Base-by-base conservation (phyloP, 352 stramenopile species). In the Phytopythium cucurbitacearum region DNA sequence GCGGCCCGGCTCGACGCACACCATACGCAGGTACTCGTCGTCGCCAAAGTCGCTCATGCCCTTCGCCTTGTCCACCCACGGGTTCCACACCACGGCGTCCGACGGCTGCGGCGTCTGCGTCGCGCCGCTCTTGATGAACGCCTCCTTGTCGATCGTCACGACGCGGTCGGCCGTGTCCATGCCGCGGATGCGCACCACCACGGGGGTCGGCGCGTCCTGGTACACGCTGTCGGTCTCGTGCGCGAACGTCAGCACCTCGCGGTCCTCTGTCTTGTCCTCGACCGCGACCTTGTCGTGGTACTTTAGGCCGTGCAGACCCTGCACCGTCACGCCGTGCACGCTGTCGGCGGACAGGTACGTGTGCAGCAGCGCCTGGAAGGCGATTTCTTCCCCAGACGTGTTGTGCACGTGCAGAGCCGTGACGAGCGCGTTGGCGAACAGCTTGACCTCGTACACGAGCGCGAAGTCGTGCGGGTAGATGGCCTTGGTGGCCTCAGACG, bases 21-120 rank as follows among this genome's bases (percentile, higher is more conserved):
- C 80, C 94, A 99, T 98, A 35, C 85, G 76, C 44, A 87, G 53
- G 63, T 97, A 98, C 69, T 98, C 89, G 44, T 98, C 94, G 60
- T 98, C 85, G 38, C 76, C 89, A 73, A 98, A 98, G 73, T 99
- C 95, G 50, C 65, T 66, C 85, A 98, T 97, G 40, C 62, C 70
- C 61, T 93, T 89, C 36, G 94, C 88, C 66, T 98, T 99, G 45
- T 93, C 83, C 40, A 87, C 71, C 73, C 91, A 96, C 39, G 95
- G 96, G 82, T 98, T 98, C 92, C 91, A 98, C 34, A 98, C 85
- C 12, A 98, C 91, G n/a, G 76, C 75, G 60, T 97, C 89, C 48
- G 69, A 85, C 28, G 64, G 51, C 56, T 84, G 69, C 16, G 54
- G 15, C 36, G 55, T 50, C 40, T 65, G 46, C 46, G 58, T 54